phyloP scores from a whole-genome alignment of 2,329 filamentous ascomycete genomes.

The Phyllosticta paracitricarpa region DNA sequence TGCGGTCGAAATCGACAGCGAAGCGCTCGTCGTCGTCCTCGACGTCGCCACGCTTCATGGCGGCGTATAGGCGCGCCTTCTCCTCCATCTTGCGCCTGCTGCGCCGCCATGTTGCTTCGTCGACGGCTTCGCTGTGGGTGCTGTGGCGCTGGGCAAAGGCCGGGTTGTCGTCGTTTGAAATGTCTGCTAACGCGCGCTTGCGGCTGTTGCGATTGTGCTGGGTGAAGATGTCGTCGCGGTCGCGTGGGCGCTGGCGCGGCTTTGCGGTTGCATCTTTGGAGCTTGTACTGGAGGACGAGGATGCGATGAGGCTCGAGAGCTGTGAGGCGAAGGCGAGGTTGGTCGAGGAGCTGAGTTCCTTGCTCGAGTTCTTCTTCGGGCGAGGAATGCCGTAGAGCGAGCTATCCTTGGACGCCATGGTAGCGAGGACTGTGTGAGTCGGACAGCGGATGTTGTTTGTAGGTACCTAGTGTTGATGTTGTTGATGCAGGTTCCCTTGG shows the following conservation, averaged over 20 bases:
- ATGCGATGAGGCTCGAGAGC: constrained; percentile 68
- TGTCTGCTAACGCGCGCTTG: constrained; percentile 53
- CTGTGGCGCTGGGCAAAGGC: constrained; percentile 51
- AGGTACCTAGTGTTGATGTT: background rate
- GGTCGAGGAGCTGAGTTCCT: constrained; percentile 58
- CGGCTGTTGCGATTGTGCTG: constrained; percentile 52
- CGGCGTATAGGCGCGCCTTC: constrained; percentile 79
- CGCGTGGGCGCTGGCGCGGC: constrained; percentile 45
- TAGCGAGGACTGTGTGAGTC: background rate
- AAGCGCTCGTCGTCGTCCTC: constrained; percentile 54
- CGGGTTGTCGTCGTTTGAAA: constrained; percentile 41
- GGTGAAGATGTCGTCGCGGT: constrained; percentile 61
- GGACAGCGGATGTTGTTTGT: background rate
- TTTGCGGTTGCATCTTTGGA: constrained; percentile 28
- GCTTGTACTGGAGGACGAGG: constrained; percentile 31
- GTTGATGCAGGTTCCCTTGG: background rate
- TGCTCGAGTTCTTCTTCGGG: constrained; percentile 53
- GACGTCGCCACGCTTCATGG: constrained; percentile 77
- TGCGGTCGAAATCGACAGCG: constrained; percentile 87
- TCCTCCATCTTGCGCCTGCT: constrained; percentile 77
- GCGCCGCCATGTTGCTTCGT: constrained; percentile 49
- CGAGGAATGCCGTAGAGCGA: constrained; percentile 68
- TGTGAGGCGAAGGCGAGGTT: constrained; percentile 81
- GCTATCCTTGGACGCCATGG: constrained; percentile 39
- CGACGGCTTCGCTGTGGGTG: constrained; percentile 52